phyloP scores from a whole-genome alignment of 495 filamentous ascomycete genomes.

The Bryoglossum gracile region DNA sequence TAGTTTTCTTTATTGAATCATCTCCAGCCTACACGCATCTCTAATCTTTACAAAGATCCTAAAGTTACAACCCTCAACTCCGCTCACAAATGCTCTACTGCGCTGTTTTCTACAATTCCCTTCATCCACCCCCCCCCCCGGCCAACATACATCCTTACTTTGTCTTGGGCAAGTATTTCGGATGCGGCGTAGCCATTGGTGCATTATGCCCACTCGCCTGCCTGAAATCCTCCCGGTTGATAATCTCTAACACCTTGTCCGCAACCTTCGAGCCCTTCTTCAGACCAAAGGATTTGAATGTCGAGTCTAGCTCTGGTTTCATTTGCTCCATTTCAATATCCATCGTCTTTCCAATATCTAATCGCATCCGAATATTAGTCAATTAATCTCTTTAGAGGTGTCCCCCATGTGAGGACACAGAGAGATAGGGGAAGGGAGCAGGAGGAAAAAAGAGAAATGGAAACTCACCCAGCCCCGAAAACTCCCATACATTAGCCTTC shows the following conservation, averaged over 20 bases:
- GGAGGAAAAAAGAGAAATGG: too few relatives aligned
- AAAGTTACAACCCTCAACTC: too few relatives aligned
- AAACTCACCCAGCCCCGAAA: constrained; percentile 58
- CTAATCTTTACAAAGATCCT: too few relatives aligned
- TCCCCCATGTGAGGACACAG: too few relatives aligned
- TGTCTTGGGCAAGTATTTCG: background rate
- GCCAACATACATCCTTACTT: background rate
- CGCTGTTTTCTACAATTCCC: too few relatives aligned
- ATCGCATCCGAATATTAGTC: background rate
- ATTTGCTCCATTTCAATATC: constrained; percentile 51
- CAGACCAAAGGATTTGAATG: constrained; percentile 58
- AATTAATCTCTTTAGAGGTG: background rate
- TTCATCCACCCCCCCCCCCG: background rate
- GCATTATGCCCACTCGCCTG: constrained; percentile 14
- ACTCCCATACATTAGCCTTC: constrained; percentile 97
- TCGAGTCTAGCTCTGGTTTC: constrained; percentile 51
- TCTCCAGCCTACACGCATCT: too few relatives aligned
- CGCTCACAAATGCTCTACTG: too few relatives aligned
- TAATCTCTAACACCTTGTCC: constrained; percentile 47
- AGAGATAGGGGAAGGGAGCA: too few relatives aligned
- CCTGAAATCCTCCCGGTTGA: constrained; percentile 43
- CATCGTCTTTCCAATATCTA: constrained; percentile 62
- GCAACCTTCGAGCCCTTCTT: constrained; percentile 42
- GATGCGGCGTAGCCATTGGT: constrained; percentile 8
- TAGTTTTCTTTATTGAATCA: too few relatives aligned